Evolutionary conservation across 2,329 filamentous ascomycete genomes (phyloP), one percentile per base, ranked within the genome.

Genomic region (Ascochyta rabiei): DNA sequence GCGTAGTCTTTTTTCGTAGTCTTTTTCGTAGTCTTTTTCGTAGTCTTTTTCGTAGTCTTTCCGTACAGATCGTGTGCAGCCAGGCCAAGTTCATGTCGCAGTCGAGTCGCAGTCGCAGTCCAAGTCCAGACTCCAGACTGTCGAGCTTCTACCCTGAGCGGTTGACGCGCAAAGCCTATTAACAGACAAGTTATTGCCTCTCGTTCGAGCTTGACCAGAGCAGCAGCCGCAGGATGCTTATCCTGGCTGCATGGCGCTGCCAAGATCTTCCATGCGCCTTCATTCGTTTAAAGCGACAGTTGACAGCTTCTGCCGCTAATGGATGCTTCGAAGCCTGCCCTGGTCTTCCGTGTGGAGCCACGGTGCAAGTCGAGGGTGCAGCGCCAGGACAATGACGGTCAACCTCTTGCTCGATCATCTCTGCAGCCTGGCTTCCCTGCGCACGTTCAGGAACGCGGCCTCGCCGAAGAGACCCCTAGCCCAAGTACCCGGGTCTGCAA

Each of bases 401-500:
- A 45, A 45, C 46, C 23, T 56, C 19, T 47, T 47, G 48, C 26
- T 28, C 50, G 60, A 59, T 63, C 61, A 69, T 69, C 63, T 53
- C 40, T 56, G 49, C 62, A 53, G 41, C 59, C 49, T 40, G 42
- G 35, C 23, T 42, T 57, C 52, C 60, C 60, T 61, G 57, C 56
- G 56, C 50, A 44, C 51, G 49, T 59, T 65, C 64, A 70, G 67
- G 64, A 62, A 70, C 63, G 59, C 64, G 66, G 68, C 56, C 47
- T 63, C 62, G 57, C 67, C 64, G 66, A 69, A 56, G 23, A 39
- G 10, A 48, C 39, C 49, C 53, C 67, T 64, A 59, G 49, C 59
- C 67, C 69, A 64, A 60, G 59, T 55, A 61, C 51, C 59, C 64
- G 67, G 69, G 60, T 62, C 37, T 35, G 24, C 19, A 47, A 53